A percentile compares a stretch with the other conserved stretches of the same genome.
These are phyloP conservation scores for Glonium stellatum DNA, from an alignment of 495 filamentous ascomycete genomes.

Conservation along the genomic window DNA sequence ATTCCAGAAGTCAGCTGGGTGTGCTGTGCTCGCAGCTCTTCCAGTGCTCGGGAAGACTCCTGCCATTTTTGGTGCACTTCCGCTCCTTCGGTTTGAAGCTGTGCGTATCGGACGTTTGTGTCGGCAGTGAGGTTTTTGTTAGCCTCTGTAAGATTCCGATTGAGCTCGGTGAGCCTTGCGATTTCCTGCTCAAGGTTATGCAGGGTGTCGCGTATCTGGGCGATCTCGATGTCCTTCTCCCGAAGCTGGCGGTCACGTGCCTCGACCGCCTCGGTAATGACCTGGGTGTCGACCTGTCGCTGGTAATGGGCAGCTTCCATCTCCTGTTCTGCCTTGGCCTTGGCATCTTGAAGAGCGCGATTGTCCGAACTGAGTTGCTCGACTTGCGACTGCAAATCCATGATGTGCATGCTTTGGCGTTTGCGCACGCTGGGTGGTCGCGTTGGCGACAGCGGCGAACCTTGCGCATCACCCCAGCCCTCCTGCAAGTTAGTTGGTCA, in stretches of 20 bases:
- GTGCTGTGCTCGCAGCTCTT: constrained; percentile 53
- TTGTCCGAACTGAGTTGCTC: constrained; percentile 80
- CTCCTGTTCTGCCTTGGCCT: constrained; percentile 57
- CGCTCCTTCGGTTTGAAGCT: constrained; percentile 48
- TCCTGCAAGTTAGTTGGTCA: constrained; percentile 50
- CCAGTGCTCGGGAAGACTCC: constrained; percentile 51
- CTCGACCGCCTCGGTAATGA: constrained; percentile 50
- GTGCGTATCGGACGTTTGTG: constrained; percentile 56
- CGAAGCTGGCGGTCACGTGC: constrained; percentile 49
- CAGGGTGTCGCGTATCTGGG: constrained; percentile 66
- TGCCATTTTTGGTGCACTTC: constrained; percentile 46
- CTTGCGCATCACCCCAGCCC: constrained; percentile 87
- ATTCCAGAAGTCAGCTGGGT: constrained; percentile 55
- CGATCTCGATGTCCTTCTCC: constrained; percentile 69
- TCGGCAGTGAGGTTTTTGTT: constrained; percentile 59
- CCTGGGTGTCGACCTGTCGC: constrained; percentile 50
- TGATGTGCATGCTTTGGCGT: constrained; percentile 91
- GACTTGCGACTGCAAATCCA: constrained; percentile 69
- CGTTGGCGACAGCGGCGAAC: constrained; percentile 86
- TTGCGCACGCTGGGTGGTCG: constrained; percentile 88
- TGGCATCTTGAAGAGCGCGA: constrained; percentile 63
- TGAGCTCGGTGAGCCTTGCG: constrained; percentile 61
- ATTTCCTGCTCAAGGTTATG: constrained; percentile 75
- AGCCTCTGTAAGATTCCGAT: constrained; percentile 62
- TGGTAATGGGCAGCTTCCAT: constrained; percentile 43